These are phyloP conservation scores for Xylariomycetidae sp. DNA, from an alignment of 2,329 filamentous ascomycete genomes.

Conservation along the genomic window DNA sequence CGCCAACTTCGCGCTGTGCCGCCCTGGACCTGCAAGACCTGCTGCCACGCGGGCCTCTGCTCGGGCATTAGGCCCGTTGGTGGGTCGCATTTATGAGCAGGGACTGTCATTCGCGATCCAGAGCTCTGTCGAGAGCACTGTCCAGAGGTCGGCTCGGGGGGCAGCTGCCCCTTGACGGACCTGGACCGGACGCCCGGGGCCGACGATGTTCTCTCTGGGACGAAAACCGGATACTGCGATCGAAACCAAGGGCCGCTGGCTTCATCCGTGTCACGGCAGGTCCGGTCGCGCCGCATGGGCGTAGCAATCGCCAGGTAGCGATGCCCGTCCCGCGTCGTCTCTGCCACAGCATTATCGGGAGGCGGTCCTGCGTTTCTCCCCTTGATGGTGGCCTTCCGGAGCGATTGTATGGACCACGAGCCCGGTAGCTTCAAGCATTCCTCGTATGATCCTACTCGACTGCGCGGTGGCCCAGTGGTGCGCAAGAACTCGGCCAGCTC, in stretches of 20 bases:
- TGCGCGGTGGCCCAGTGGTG: slow-evolving; percentile 15
- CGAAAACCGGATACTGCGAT: slow-evolving; percentile 17
- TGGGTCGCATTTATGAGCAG: too few species aligned
- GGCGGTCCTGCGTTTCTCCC: slow-evolving; percentile 10
- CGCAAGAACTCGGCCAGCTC: slow-evolving; percentile 17
- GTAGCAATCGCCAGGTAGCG: slow-evolving; percentile 14
- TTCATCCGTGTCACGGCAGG: neutral
- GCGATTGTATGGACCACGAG: slow-evolving; percentile 15
- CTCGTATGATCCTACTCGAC: slow-evolving; percentile 9
- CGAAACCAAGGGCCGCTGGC: slow-evolving; percentile 11
- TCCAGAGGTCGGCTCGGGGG: too few species aligned
- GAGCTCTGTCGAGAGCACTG: too few species aligned
- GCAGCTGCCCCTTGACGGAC: too few species aligned
- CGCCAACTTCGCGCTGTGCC: too few species aligned
- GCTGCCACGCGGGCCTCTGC: too few species aligned
- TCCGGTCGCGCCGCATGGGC: slow-evolving; percentile 4
- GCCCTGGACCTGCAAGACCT: too few species aligned
- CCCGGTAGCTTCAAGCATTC: slow-evolving; percentile 10
- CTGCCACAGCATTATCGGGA: slow-evolving; percentile 10
- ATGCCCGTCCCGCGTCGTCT: slow-evolving; percentile 12
- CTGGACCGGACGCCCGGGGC: too few species aligned
- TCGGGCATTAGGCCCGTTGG: too few species aligned
- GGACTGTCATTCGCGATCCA: too few species aligned
- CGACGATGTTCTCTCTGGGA: too few species aligned
- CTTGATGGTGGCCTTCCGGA: slow-evolving; percentile 13